Evolutionary conservation across 1,284 basidiomycete genomes (phyloP).

Genomic region (Ustanciosporium gigantosporum): DNA sequence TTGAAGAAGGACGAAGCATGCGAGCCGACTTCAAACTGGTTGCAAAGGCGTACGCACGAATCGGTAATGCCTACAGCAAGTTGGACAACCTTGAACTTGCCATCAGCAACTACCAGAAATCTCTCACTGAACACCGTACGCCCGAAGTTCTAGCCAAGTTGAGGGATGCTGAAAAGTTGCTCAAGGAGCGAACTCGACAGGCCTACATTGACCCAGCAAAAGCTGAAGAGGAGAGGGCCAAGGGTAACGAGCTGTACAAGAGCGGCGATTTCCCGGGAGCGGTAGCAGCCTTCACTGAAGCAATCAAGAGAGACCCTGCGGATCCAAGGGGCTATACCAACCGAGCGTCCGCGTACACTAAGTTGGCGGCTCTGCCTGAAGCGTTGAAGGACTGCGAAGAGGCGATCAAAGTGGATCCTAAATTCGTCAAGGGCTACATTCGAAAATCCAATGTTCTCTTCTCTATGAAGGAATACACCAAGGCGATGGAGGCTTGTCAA

Average conservation of each 20-base stretch:
- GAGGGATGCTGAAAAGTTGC: constrained; percentile 71
- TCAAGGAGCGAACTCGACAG: constrained; percentile 75
- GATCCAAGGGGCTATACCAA: constrained; percentile 96
- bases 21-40: constrained; percentile 68
- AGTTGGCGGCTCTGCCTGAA: constrained; percentile 89
- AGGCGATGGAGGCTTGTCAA: constrained; percentile 64
- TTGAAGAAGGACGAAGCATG: constrained; percentile 81
- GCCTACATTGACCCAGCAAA: constrained; percentile 89
- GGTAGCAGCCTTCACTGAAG: constrained; percentile 90
- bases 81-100: constrained; percentile 78
- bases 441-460: constrained; percentile 86
- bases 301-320: constrained; percentile 89
- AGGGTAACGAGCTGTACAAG: constrained; percentile 92
- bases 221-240: constrained; percentile 81
- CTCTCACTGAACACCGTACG: constrained; percentile 93
- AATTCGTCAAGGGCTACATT: constrained; percentile 80
- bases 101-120: constrained; percentile 64
- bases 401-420: constrained; percentile 88
- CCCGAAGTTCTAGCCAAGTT: constrained; percentile 90
- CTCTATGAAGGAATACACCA: constrained; percentile 88
- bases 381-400: constrained; percentile 93
- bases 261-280: constrained; percentile 69
- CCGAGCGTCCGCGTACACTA: constrained; percentile 93
- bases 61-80: constrained; percentile 82
- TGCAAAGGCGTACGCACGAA: constrained; percentile 80